Conservation (phyloP, 305 asterid genomes). For the Plantago rigida region DNA sequence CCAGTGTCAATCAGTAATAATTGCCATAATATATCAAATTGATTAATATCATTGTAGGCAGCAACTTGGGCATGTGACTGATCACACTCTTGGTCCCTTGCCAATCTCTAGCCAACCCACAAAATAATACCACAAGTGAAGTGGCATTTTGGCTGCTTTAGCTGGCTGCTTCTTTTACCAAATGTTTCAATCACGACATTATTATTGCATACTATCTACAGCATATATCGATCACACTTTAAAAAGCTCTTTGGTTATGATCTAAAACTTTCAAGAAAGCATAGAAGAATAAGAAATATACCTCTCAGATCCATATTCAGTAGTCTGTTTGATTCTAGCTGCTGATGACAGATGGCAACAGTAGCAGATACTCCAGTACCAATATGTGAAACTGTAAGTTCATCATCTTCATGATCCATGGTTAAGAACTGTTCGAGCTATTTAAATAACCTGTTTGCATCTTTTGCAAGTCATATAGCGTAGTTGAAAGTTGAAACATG, state of each 20-base stretch:
- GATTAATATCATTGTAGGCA: slow-evolving; percentile 22
- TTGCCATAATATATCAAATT: slow-evolving; percentile 7
- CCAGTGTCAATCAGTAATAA: slow-evolving; percentile 26
- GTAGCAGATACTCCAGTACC: slow-evolving; percentile 35
- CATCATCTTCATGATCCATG: slow-evolving; percentile 11
- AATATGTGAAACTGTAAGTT: slow-evolving; percentile 41
- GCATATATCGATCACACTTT: slow-evolving; percentile 24
- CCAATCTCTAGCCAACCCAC: slow-evolving; percentile 36
- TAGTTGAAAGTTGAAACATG: not conserved
- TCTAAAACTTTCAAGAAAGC: slow-evolving; percentile 3
- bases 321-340: slow-evolving; percentile 23
- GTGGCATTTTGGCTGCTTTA: slow-evolving; percentile 60
- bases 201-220: slow-evolving; percentile 28
- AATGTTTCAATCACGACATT: slow-evolving; percentile 31
- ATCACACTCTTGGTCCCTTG: slow-evolving; percentile 40
- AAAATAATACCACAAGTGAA: slow-evolving; percentile 37
- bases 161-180: slow-evolving; percentile 36
- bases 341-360: slow-evolving; percentile 36
- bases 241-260: slow-evolving; percentile 24
- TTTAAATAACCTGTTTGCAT: not conserved
- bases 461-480: slow-evolving; percentile 7
- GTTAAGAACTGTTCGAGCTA: not conserved
- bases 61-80: slow-evolving; percentile 45
- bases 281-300: slow-evolving; percentile 13
- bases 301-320: slow-evolving; percentile 25